Percentiles rank a stretch among this genome's conserved stretches.
Evolutionary conservation across 768 basidiomycete species (phyloP).

Genomic region (Rhodosporidiobolus odoratus): DNA sequence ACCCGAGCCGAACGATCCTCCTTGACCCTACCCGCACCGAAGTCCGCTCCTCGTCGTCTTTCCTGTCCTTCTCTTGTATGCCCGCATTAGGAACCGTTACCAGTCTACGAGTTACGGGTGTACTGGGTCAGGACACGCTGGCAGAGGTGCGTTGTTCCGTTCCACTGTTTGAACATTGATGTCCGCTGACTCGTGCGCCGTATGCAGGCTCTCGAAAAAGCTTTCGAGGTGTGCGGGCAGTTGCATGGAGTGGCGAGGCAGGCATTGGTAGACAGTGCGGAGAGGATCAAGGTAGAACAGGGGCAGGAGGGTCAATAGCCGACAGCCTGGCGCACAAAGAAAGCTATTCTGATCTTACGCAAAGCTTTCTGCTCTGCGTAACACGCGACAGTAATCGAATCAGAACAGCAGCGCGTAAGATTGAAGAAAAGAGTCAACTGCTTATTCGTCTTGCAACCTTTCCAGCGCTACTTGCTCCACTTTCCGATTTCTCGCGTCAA

Average conservation of each 20-base stretch:
- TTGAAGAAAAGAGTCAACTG: too few relatives aligned
- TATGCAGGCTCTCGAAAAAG: not conserved
- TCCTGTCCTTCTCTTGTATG: slow-evolving; percentile 74
- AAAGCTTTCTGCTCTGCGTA: too few relatives aligned
- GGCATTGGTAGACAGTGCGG: slow-evolving; percentile 12
- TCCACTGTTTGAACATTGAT: not conserved
- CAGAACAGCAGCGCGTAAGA: too few relatives aligned
- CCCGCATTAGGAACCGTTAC: slow-evolving; percentile 80
- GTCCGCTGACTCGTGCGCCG: not conserved
- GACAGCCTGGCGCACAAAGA: too few relatives aligned
- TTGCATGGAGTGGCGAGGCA: slow-evolving; percentile 24
- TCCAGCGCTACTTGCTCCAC: too few relatives aligned
- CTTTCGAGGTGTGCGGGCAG: slow-evolving; percentile 8
- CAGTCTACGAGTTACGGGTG: slow-evolving; percentile 58
- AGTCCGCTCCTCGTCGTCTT: slow-evolving; percentile 56
- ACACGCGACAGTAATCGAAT: too few relatives aligned
- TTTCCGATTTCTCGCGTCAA: too few relatives aligned
- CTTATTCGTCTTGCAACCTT: too few relatives aligned
- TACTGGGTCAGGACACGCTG: not conserved
- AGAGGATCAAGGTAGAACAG: not conserved
- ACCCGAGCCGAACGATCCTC: slow-evolving; percentile 52
- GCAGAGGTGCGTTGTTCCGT: slow-evolving; percentile 8
- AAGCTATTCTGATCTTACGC: too few relatives aligned
- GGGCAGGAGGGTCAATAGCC: too few relatives aligned
- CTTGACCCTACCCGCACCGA: slow-evolving; percentile 78